These are phyloP conservation scores for Spongispora temasekensis DNA, from an alignment of 1,284 basidiomycete genomes.

Conservation along the genomic window DNA sequence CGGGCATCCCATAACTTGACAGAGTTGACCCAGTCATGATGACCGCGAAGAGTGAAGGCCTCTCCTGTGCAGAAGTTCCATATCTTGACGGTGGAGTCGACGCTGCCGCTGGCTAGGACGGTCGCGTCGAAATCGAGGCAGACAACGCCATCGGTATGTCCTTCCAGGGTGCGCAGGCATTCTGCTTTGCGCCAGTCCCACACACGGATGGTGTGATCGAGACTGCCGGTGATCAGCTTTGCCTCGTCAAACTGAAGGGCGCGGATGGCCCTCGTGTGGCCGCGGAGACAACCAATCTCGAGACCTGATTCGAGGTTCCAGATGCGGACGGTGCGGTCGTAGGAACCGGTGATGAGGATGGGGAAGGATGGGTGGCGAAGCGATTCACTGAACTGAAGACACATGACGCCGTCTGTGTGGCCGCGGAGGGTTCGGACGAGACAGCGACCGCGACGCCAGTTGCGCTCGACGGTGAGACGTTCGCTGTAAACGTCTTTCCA, in stretches of 20 bases:
- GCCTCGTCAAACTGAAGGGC: constrained; percentile 96
- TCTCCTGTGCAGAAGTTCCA: constrained; percentile 96
- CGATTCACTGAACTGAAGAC: constrained; percentile 92
- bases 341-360: constrained; percentile 96
- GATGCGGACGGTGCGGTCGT: constrained; percentile 92
- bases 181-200: constrained; percentile 98
- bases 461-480: constrained; percentile 91
- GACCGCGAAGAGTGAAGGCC: constrained; percentile 91
- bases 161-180: constrained; percentile 84
- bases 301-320: constrained; percentile 97
- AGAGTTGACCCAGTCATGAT: constrained; percentile 96
- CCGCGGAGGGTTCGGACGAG: constrained; percentile 85
- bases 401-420: constrained; percentile 97
- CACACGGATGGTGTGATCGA: constrained; percentile 95
- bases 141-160: constrained; percentile 92
- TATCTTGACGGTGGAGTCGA: constrained; percentile 88
- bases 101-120: constrained; percentile 89
- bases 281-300: constrained; percentile 81
- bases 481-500: constrained; percentile 99
- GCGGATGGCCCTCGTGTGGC: constrained; percentile 90
- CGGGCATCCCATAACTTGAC: constrained; percentile 91
- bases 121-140: constrained; percentile 93
- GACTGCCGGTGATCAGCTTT: constrained; percentile 94
- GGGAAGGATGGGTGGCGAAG: constrained; percentile 86
- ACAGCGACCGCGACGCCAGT: constrained; percentile 94